These are phyloP conservation scores for Tulasnella sp. DNA, from an alignment of 768 basidiomycete genomes.

Conservation along the genomic window DNA sequence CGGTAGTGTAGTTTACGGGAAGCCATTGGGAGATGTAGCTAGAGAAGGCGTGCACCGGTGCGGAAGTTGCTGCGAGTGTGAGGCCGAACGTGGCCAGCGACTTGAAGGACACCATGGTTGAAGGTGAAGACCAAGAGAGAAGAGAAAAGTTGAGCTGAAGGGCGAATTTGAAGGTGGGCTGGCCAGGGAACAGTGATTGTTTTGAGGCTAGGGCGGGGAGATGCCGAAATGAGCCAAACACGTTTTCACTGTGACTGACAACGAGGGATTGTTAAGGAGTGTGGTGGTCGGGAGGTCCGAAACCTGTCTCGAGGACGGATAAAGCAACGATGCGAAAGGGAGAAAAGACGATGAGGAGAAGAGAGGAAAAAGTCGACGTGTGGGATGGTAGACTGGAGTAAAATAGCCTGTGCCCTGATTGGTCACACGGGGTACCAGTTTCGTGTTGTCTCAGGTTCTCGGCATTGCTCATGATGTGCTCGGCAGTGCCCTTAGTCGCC, in stretches of 20 bases:
- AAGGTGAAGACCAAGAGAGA: neutral
- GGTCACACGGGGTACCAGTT: neutral
- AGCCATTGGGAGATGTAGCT: slow-evolving; percentile 28
- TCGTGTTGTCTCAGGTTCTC: neutral
- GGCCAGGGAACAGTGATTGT: neutral
- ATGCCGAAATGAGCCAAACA: slow-evolving; percentile 12
- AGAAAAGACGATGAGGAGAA: neutral
- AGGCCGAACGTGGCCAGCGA: neutral
- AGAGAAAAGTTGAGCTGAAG: neutral
- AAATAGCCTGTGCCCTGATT: neutral
- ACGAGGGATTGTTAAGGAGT: neutral
- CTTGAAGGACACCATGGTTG: slow-evolving; percentile 13
- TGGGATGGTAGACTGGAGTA: neutral
- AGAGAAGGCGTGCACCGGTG: neutral
- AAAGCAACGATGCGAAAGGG: neutral
- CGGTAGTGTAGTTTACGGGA: slow-evolving; percentile 26
- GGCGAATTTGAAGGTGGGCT: neutral
- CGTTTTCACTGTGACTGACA: slow-evolving; percentile 13
- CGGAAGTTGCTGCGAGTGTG: neutral
- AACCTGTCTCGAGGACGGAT: neutral
- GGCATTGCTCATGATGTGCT: neutral
- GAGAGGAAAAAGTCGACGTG: neutral
- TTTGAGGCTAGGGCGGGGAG: neutral
- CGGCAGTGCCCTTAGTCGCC: neutral
- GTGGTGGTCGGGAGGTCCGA: neutral